Percentiles rank a stretch among this genome's conserved stretches.
Conservation (phyloP, 208 protist species). For the Polymyxa betae region DNA sequence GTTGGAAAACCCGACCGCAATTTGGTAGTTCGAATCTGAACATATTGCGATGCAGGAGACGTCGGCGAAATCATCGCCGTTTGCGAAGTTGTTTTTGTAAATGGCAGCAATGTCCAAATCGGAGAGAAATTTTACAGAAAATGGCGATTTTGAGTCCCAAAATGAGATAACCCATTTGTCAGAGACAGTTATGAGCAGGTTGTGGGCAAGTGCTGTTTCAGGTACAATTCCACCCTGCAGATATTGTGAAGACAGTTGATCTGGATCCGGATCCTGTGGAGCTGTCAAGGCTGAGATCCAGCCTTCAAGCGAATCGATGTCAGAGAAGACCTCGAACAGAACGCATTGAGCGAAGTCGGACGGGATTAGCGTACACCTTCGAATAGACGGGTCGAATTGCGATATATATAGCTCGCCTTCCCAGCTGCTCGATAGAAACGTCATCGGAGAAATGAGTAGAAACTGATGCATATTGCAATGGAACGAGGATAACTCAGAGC, state of each 20-base stretch:
- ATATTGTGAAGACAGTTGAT: background rate
- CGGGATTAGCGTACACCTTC: background rate
- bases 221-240: background rate
- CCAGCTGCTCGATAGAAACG: background rate
- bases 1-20: constrained; percentile 40
- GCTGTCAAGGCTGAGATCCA: background rate
- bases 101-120: background rate
- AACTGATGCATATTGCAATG: background rate
- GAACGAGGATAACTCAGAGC: background rate
- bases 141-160: constrained; percentile 24
- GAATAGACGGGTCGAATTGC: background rate
- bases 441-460: background rate
- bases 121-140: background rate
- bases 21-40: background rate
- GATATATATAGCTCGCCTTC: background rate
- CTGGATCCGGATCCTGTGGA: background rate
- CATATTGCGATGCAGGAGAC: background rate
- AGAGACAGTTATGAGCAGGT: background rate
- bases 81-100: background rate
- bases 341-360: background rate
- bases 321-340: background rate
- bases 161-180: background rate
- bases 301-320: background rate
- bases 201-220: background rate
- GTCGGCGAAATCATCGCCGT: background rate